phyloP scores from a whole-genome alignment of 495 filamentous ascomycete species.

The Aspergillus bridgeri region DNA sequence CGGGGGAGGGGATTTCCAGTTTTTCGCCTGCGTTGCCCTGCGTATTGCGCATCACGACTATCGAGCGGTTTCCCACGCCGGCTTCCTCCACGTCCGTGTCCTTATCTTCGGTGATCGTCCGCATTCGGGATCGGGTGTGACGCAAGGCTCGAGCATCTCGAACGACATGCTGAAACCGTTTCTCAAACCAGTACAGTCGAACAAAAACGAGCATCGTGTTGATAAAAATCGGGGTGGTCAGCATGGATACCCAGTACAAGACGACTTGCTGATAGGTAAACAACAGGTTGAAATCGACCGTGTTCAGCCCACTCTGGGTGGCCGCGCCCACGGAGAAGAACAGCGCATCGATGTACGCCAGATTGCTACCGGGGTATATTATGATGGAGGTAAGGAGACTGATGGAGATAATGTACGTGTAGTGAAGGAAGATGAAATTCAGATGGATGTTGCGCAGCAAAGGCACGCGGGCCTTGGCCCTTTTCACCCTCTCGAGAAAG shows the following conservation, averaged over 20 bases:
- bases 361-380: constrained; percentile 56
- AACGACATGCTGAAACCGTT: constrained; percentile 79
- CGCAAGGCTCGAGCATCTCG: constrained; percentile 54
- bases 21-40: constrained; percentile 20
- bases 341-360: constrained; percentile 85
- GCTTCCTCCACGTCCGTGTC: constrained; percentile 51
- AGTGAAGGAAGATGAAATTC: constrained; percentile 85
- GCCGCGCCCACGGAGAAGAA: constrained; percentile 76
- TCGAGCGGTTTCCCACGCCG: constrained; percentile 68
- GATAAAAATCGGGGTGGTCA: constrained; percentile 89
- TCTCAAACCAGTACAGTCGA: constrained; percentile 96
- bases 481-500: constrained; percentile 19
- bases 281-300: constrained; percentile 71
- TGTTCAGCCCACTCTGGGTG: constrained; percentile 91
- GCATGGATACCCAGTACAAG: constrained; percentile 65
- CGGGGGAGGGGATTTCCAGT: constrained; percentile 9
- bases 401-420: constrained; percentile 73
- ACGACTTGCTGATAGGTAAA: constrained; percentile 74
- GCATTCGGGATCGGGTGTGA: constrained; percentile 53
- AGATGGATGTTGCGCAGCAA: constrained; percentile 53
- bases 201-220: constrained; percentile 84
- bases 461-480: constrained; percentile 29
- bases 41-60: constrained; percentile 66
- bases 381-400: constrained; percentile 71
- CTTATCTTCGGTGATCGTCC: constrained; percentile 52